Conservation (phyloP, 2,329 filamentous ascomycete species). For the Fusarium sp. region DNA sequence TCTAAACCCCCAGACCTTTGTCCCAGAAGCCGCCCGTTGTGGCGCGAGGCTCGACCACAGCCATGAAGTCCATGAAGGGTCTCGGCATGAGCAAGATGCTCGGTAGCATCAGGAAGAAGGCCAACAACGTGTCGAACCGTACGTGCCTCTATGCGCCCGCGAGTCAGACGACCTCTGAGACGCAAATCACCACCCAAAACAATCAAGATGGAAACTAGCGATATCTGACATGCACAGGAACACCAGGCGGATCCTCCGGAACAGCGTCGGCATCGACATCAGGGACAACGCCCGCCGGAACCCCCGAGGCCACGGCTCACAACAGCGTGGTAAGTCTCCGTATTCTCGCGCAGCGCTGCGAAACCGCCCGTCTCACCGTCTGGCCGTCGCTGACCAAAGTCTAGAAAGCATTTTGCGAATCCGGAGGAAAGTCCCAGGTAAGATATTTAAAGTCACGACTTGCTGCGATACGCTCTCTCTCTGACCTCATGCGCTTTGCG, state of each 20-base stretch:
- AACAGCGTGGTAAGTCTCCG: conserved; percentile 69
- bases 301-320: conserved; percentile 72
- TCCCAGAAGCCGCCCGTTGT: conserved; percentile 28
- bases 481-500: conserved; percentile 15
- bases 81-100: conserved; percentile 66
- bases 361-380: conserved; percentile 5
- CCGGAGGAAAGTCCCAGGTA: conserved; percentile 68
- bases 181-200: conserved; percentile 8
- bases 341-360: conserved; percentile 11
- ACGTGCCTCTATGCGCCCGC: conserved; percentile 22
- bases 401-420: conserved; percentile 84
- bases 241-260: conserved; percentile 35
- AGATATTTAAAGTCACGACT: conserved; percentile 20
- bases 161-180: background rate
- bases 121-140: conserved; percentile 44
- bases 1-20: conserved; percentile 12
- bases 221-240: conserved; percentile 19
- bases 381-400: conserved; percentile 35
- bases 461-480: background rate
- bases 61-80: conserved; percentile 60
- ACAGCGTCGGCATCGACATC: conserved; percentile 47
- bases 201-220: conserved; percentile 1
- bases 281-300: conserved; percentile 56
- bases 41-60: conserved; percentile 38
- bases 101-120: conserved; percentile 62